Evolutionary conservation across 805 yeast species (phyloP), one percentile per base, ranked within the genome.

Genomic region (Candida silvicultrix): DNA sequence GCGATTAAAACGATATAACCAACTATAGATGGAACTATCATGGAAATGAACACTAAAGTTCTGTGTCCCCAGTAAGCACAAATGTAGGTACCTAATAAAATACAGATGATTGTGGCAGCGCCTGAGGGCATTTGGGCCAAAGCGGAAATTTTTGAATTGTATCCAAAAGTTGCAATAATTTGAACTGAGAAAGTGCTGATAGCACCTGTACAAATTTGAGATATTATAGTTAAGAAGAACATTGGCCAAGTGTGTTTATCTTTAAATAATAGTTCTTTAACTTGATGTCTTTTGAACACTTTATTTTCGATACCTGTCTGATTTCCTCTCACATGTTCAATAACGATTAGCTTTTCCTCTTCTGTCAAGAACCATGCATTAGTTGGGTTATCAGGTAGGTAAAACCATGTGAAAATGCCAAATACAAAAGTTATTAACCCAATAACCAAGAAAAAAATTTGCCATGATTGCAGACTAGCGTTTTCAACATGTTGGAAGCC

Each of bases 91-190:
- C 67, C 65, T 6, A 62, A 44, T 16, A 71, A 46, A 28, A 72
- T 71, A 34, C 73, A 65, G n/a, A 68, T 50, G 25, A 68, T 73
- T 0, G 74, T 66, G 14, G 75, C 69, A 8, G 56, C 69, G 50
- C 84, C 83, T 36, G 74, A 68, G 2, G 84, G 83, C 59, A 77
- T 63, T 56, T 77, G 81, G 53, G 74, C 60, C 22, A 75, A 55
- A 0, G 78, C 74, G 8, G 78, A 67, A 37, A 66, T 21, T 12
- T 37, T 21, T 4, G n/a, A 3, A 37, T 15, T 21, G 49, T 67
- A 73, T 8, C 77, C 77, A 54, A 73, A 69, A 9, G 73, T 60
- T 9, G 62, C 55, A 25, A 72, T 71, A 38, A 71, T 67, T 1
- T 45, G 29, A n/a, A 45, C 45, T 7, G 50, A 44, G 19, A 56